Percentiles rank a stretch among this genome's conserved stretches.
Evolutionary conservation across 345 rosid genomes (phyloP).

Genomic region (Citrus sp.): DNA sequence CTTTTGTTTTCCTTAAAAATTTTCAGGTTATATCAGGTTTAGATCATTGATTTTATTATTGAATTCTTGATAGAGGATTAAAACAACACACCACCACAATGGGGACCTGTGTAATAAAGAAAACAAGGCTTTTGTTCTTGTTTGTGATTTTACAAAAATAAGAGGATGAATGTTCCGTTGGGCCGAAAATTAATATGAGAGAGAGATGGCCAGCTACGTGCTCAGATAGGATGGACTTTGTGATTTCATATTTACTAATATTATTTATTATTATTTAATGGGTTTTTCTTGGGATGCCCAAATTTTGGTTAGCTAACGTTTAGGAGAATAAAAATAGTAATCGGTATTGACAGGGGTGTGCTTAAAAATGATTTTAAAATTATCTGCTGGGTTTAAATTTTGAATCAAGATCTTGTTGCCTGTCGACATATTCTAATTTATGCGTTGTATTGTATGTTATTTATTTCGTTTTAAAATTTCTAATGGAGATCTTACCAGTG

Average conservation of each 20-base stretch:
- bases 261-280: constrained; percentile 3
- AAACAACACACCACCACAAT: too few relatives aligned
- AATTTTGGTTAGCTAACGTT: background rate
- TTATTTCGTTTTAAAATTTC: background rate
- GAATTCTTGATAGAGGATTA: background rate
- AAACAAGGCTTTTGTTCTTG: too few relatives aligned
- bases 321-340: constrained; percentile 8
- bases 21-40: background rate
- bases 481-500: background rate
- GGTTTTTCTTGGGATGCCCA: constrained; percentile 26
- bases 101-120: background rate
- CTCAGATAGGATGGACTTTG: background rate
- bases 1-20: too few relatives aligned
- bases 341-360: constrained; percentile 6
- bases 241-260: background rate
- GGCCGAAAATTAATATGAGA: constrained; percentile 24
- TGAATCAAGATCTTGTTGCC: constrained; percentile 19
- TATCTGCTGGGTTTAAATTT: constrained; percentile 18
- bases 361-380: background rate
- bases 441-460: background rate
- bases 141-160: background rate
- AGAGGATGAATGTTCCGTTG: background rate
- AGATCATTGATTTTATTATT: background rate
- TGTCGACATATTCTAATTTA: background rate
- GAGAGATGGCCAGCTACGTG: constrained; percentile 11